Conservation (phyloP, 108 stramenopile species). For the Nitzschia sp. region DNA sequence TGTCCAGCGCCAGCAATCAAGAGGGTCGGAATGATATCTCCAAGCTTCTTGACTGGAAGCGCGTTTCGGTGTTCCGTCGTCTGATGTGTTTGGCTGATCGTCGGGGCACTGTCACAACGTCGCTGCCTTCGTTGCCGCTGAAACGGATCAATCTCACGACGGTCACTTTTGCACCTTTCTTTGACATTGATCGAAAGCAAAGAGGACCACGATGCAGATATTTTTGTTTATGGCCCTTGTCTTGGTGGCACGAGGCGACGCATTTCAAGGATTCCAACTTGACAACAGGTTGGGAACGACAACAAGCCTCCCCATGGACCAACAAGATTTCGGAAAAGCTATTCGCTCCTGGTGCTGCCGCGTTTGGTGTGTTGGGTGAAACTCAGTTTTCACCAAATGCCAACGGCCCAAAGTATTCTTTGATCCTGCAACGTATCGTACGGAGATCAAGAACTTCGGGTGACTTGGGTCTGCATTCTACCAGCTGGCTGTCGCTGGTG, state of each 20-base stretch:
- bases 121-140: too few relatives aligned
- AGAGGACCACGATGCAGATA: not conserved
- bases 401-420: constrained; percentile 77
- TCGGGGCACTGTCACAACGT: too few relatives aligned
- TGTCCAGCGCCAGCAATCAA: too few relatives aligned
- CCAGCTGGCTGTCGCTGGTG: constrained; percentile 74
- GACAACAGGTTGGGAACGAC: not conserved
- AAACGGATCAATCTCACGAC: too few relatives aligned
- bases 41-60: too few relatives aligned
- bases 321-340: constrained; percentile 19
- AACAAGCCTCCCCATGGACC: constrained; percentile 15
- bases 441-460: constrained; percentile 87
- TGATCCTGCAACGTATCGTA: constrained; percentile 92
- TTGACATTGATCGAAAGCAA: too few relatives aligned
- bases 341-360: constrained; percentile 1
- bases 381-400: constrained; percentile 48
- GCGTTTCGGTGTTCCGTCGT: too few relatives aligned
- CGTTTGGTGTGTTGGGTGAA: constrained; percentile 17
- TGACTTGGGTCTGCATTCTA: constrained; percentile 73
- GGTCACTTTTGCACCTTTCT: too few relatives aligned
- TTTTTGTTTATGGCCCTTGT: not conserved
- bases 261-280: not conserved
- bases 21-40: too few relatives aligned
- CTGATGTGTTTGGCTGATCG: too few relatives aligned
- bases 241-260: not conserved